Evolutionary conservation across 345 rosid species (phyloP), one percentile per base, ranked within the genome.

Genomic region (Brassica carinata): DNA sequence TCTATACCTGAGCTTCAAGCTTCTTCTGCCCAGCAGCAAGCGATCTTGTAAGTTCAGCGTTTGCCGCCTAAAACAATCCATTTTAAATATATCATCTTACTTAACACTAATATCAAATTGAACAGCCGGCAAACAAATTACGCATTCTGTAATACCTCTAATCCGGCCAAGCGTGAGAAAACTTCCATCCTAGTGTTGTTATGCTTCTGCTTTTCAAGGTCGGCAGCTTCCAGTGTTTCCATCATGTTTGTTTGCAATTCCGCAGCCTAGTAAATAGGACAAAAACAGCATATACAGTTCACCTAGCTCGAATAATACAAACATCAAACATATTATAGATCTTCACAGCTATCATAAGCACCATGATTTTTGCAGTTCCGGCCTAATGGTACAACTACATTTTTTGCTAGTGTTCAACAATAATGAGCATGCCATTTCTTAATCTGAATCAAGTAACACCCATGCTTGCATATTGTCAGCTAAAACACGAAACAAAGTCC

Each of bases 171-270:
- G 63, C 89, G 88, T 58, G 90, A 30, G 62, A 93, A 86, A 71
- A 89, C 98, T 84, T 93, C 97, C 97, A 90, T 95, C 86, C 98
- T 91, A 71, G 99, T 95, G 74, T 88, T 90, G 68, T 93, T 95
- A 84, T 95, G 99, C 75, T 93, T 95, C 86, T 89, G 93, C 84
- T 95, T 93, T 84, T 95, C 98, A 80, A 88, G 48, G 31, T 95
- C 99, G 76, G 82, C 97, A 79, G 99, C 99, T 11, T 93, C 93
- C 90, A 95, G 88, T 51, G 91, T 93, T 86, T 93, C 96, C 91
- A 95, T 95, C 90, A 83, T 93, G 36, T 88, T 92, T 65, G 94
- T 87, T 85, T 95, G 99, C 82, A 95, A 88, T 71, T 95, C 92
- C 0, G 97, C 89, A 86, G 97, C 99, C 99, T 95, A 82, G 7